Evolutionary conservation across 2,329 filamentous ascomycete species (phyloP), one percentile per base, ranked within the genome.

Genomic region (Chaetomiaceae sp.): DNA sequence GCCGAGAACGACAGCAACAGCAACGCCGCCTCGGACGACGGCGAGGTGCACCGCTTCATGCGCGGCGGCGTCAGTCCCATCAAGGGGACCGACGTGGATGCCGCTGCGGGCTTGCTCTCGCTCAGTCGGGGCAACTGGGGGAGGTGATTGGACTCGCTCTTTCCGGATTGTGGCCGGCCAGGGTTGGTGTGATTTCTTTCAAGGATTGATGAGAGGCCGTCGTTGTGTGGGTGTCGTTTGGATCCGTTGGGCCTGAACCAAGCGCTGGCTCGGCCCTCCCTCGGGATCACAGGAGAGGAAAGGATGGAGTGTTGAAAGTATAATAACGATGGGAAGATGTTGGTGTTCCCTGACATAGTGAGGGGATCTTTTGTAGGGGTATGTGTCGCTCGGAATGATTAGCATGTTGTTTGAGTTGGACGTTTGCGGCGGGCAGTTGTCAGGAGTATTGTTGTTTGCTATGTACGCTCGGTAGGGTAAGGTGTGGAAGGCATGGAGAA

Each of bases 51-150:
- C 55, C 76, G 74, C 3, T 91, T 92, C 67, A 91, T 93, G 85
- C 73, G 76, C 30, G 76, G 76, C 44, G 77, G 79, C 27, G 75
- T 82, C 55, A 82, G 80, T 63, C 83, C 82, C 8, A 84, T 84
- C 64, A 89, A 89, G 68, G 84, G 82, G 65, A 81, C 83, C 50
- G 92, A 96, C 64, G 76, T 95, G 66, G 89, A 95, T 65, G 95
- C 89, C 63, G 85, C 96, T 41, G 89, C 92, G 48, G 89, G 89
- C n/a, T 70, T 97, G 57, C 68, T 96, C 56, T 92, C 88, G 44
- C 75, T 97, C 40, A 95, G 89, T 62, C 88, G 95, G 70, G 92
- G 91, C n/a, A 89, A 89, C 63, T 96, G 91, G 23, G 38, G 19
- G 90, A 79, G 82, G 63, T 86, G 69, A 78, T 21, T 21, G n/a